Evolutionary conservation across 352 stramenopile species (phyloP), one percentile per base, ranked within the genome.

Genomic region (Salisapilia sapeloensis): DNA sequence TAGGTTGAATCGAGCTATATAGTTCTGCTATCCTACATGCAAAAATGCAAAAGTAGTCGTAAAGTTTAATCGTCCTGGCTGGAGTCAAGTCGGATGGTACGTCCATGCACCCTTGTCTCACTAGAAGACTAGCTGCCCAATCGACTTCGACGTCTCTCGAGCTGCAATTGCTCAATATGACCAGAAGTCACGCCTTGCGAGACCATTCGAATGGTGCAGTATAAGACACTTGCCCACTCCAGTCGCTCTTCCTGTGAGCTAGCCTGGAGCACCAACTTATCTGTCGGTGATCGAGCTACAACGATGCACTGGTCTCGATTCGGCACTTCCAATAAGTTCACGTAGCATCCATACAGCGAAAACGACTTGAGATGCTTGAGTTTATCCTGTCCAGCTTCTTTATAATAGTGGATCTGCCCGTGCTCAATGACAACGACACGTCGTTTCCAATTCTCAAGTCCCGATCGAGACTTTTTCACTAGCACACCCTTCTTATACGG

Each of bases 331-430:
- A 80, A 56, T 28, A 91, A 34, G 35, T 87, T 87, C 25, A 91
- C 35, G 24, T 87, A 89, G 54, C 76, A 91, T 2, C 76, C 76
- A 32, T 71, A 71, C 0, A 91, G 40, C 38, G 64, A 78, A 35
- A 91, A 91, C 9, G 66, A 82, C 45, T 84, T 85, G 53, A 67
- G 70, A 29, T 83, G 62, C 49, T 84, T 85, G 29, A 87, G 69
- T 38, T 43, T 34, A 27, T 44, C 50, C 4, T 32, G 47, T 20
- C 29, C 52, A 19, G 81, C 53, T 42, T 83, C 53, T 44, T 86
- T 83, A 56, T 69, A 84, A 40, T 89, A 89, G 42, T 71, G 67
- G 22, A 91, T 79, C 28, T 82, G 59, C 0, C 76, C 72, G 28
- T 84, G 81, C 24, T 65, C 69, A 14, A 91, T 64, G 18, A 91